Percentiles rank a stretch among this genome's conserved stretches.
Evolutionary conservation across 176 grass and related monocot genomes (phyloP).

Genomic region (Carex scoparia): DNA sequence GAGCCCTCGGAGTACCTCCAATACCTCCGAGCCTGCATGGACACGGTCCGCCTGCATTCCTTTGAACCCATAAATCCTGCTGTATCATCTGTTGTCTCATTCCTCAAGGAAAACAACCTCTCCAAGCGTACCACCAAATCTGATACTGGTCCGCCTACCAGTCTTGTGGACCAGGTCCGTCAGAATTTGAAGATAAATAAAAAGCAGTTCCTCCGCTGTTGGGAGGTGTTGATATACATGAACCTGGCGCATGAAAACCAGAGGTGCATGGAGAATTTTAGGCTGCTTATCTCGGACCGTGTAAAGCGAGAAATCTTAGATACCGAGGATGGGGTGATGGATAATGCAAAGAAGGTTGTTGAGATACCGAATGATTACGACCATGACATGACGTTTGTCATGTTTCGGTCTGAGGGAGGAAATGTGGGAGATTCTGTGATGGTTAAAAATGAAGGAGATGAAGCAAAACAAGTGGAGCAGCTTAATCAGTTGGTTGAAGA

Average conservation of each 20-base stretch:
- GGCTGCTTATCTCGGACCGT: conserved; percentile 60
- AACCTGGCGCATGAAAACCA: conserved; percentile 44
- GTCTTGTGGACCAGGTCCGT: conserved; percentile 40
- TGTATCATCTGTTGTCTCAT: conserved; percentile 34
- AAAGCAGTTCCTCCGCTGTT: conserved; percentile 75
- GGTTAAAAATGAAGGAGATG: conserved; percentile 39
- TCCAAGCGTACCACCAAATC: conserved; percentile 47
- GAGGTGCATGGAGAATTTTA: conserved; percentile 71
- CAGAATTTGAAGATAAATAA: conserved; percentile 80
- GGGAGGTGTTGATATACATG: conserved; percentile 82
- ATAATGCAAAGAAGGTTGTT: conserved; percentile 50
- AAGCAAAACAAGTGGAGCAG: conserved; percentile 58
- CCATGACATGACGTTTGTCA: conserved; percentile 51
- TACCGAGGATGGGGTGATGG: conserved; percentile 24
- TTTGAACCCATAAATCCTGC: conserved; percentile 56
- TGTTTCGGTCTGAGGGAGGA: conserved; percentile 50
- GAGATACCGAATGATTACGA: conserved; percentile 48
- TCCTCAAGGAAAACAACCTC: conserved; percentile 58
- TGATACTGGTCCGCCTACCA: conserved; percentile 38
- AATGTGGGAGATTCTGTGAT: conserved; percentile 29
- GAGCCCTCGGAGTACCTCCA: conserved; percentile 83
- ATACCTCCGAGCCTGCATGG: conserved; percentile 67
- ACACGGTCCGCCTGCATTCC: conserved; percentile 54
- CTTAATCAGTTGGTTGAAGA: conserved; percentile 60
- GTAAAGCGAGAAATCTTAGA: conserved; percentile 58